Base-by-base conservation (phyloP, 129 eudicot genomes). In the Flaveria bidentis region DNA sequence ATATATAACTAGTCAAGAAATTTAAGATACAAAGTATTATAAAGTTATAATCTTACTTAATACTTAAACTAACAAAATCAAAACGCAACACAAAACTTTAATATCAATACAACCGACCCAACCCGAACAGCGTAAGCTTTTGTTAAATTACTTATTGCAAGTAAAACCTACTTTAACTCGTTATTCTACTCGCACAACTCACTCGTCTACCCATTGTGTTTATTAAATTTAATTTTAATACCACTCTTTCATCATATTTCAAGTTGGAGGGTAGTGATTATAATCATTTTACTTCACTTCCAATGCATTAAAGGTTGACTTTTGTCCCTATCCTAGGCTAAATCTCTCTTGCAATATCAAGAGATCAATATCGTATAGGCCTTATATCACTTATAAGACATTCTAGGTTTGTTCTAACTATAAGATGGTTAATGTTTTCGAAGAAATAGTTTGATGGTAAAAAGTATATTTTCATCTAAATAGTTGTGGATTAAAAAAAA, bases 311-410 rank as follows among this genome's bases (percentile, higher is more conserved):
- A 51, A 28, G 30, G 41, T 52, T 18, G 65, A 20, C 49, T 17
- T 52, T 52, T 71, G 49, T 71, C 64, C 50, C 65, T 6, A 41
- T 71, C 65, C 49, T n/a, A 51, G 26, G 76, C 64, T 71, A 28
- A 71, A 71, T 71, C 76, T 71, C 75, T 69, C 74, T 71, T 33
- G 44, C 76, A 52, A 51, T 71, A 56, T 52, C 76, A 28, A 71
- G 52, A 36, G 64, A 58, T 58, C 2, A 15, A 20, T 53, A 2
- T n/a, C 61, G 8, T 53, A n/a, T n/a, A 53, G 18, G 6, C 61
- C 18, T n/a, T n/a, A 10, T 8, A 17, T 53, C 8, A n/a, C 61
- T 53, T 53, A 23, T n/a, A 53, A 53, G 56, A 50, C 56, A 17
- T 53, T 53, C 18, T 53, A 45, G 8, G 14, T 45, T 45, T 9